Conservation (phyloP, 257 asterid species). For the Fraxinus anomala region DNA sequence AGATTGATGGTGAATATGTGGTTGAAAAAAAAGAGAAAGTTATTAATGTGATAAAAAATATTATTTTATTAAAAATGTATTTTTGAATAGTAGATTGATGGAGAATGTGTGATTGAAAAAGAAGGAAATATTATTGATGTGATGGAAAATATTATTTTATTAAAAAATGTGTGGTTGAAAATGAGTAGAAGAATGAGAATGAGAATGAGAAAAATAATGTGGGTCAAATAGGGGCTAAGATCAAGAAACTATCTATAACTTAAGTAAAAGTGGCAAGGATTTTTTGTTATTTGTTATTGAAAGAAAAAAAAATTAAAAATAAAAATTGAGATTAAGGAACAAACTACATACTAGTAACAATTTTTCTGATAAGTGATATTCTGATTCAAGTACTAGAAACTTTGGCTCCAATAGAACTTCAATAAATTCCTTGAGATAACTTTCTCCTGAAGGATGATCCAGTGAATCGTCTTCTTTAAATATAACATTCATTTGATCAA, state of each 20-base stretch:
- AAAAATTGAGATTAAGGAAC: constrained; percentile 18
- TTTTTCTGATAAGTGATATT: constrained; percentile 60
- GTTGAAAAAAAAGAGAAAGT: too few species aligned
- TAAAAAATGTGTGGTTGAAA: too few species aligned
- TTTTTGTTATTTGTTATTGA: neutral
- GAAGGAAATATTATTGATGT: too few species aligned
- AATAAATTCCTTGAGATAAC: constrained; percentile 44
- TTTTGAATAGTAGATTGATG: too few species aligned
- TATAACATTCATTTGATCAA: constrained; percentile 39
- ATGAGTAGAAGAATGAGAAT: too few species aligned
- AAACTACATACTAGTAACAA: constrained; percentile 48
- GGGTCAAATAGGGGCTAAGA: neutral
- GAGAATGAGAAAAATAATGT: too few species aligned
- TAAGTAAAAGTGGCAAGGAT: constrained; percentile 15
- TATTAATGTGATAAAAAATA: too few species aligned
- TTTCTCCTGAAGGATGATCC: constrained; percentile 38
- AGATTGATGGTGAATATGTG: too few species aligned
- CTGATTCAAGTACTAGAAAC: constrained; percentile 63
- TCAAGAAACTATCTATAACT: constrained; percentile 23
- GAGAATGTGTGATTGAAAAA: too few species aligned
- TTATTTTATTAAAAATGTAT: too few species aligned
- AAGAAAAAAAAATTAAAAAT: neutral
- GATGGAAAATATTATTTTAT: too few species aligned
- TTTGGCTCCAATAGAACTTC: constrained; percentile 56
- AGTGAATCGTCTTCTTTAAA: constrained; percentile 39